Conservation (phyloP, 805 yeast genomes). For the Hanseniaspora taiwanica region DNA sequence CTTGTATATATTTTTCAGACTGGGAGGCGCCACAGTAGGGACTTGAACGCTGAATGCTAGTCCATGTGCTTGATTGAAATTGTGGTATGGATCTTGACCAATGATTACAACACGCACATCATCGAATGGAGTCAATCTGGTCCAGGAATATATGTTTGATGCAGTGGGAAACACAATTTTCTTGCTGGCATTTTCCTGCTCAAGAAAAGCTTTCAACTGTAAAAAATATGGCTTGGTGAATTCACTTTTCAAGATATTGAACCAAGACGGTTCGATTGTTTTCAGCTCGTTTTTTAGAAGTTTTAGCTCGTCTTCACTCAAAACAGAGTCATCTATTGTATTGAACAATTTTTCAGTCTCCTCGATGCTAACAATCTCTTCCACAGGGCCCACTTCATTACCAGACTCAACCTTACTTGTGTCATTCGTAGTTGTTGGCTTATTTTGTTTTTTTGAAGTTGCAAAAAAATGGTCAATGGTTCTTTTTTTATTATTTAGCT, state of each 20-base stretch:
- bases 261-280: conserved; percentile 38
- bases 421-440: too few relatives aligned
- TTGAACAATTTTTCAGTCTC: too few relatives aligned
- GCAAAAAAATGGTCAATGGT: neutral
- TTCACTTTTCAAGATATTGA: conserved; percentile 51
- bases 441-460: neutral
- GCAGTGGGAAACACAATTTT: conserved; percentile 66
- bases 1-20: conserved; percentile 76
- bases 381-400: too few relatives aligned
- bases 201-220: conserved; percentile 50
- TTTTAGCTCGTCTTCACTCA: too few relatives aligned
- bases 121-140: conserved; percentile 66
- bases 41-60: conserved; percentile 83
- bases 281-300: neutral
- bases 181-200: conserved; percentile 29
- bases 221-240: conserved; percentile 78
- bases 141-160: conserved; percentile 80
- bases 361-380: too few relatives aligned
- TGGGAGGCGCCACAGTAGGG: conserved; percentile 71
- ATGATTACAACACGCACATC: conserved; percentile 64
- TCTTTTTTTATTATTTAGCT: neutral
- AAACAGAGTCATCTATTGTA: neutral
- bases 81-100: conserved; percentile 97
- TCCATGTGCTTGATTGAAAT: conserved; percentile 89
- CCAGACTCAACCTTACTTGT: too few relatives aligned